Base-by-base conservation (phyloP, 768 basidiomycete genomes). In the Favolaschia claudopus region DNA sequence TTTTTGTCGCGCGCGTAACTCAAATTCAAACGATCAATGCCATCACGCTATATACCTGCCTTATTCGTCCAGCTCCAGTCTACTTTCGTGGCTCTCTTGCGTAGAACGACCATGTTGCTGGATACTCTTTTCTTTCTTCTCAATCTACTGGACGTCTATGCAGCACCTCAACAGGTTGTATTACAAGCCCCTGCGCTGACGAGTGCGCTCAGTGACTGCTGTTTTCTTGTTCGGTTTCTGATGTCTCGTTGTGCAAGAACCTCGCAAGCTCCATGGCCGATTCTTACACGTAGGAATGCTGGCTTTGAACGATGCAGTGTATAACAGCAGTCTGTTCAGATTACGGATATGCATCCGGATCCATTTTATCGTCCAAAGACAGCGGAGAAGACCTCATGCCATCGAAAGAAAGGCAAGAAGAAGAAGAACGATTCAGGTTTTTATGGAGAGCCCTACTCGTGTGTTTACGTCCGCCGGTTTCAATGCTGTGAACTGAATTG, bases 291-390 rank as follows among this genome's bases (percentile, higher is more conserved):
- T 59, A 40, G 28, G 45, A n/a, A n/a, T n/a, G n/a, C n/a, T 10
- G 4, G 46, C 43, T 67, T 9, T 32, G 47, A 13, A 10, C 34
- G 17, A 9, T 22, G 20, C 12, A 3, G 25, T 28, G 14, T 28
- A 24, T 37, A 14, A 5, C 20, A 17, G 36, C 31, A n/a, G 27
- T 9, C 17, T 34, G 5, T 25, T 8, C 25, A 61, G 60, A 86
- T 94, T 62, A 92, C 91, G 20, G 93, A 95, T 72, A 85, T 93
- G 55, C 93, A 95, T 67, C 92, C 92, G 31, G 92, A 93, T 74
- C 84, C 85, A 20, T 76, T 82, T 72, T 94, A 93, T 70, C 63
- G 67, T 8, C 66, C 69, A 20, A 79, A 79, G 37, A 73, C 84
- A n/a, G 80, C 85, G 8, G 75, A 82, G 60, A 77, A 78, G n/a